Conservation (phyloP, 1,284 basidiomycete genomes). For the Ustilago trichophora region DNA sequence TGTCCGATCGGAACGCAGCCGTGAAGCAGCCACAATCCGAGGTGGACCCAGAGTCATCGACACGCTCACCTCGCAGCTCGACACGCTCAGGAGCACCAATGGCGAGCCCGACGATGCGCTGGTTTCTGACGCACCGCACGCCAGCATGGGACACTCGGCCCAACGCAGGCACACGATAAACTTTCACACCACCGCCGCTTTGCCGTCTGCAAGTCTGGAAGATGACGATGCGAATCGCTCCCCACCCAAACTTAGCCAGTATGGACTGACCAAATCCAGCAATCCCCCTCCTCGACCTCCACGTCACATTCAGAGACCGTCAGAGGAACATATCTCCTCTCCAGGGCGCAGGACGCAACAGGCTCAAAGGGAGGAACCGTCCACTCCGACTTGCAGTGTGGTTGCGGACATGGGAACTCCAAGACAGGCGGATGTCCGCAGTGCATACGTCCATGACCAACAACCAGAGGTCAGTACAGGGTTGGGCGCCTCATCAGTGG, state of each 20-base stretch:
- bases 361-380: slow-evolving; percentile 3
- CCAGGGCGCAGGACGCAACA: neutral
- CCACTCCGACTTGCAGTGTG: slow-evolving; percentile 9
- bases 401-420: slow-evolving; percentile 18
- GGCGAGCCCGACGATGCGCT: no score
- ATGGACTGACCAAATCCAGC: slow-evolving; percentile 17
- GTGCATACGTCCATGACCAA: neutral
- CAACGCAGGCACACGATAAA: slow-evolving; percentile 20
- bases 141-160: neutral
- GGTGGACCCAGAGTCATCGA: slow-evolving; percentile 22
- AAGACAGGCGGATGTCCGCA: neutral
- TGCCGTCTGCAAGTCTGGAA: neutral
- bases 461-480: no score
- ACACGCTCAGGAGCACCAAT: slow-evolving; percentile 2
- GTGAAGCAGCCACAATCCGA: slow-evolving; percentile 1
- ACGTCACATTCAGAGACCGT: slow-evolving; percentile 22
- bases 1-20: no score
- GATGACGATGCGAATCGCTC: slow-evolving; percentile 1
- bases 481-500: slow-evolving; percentile 1
- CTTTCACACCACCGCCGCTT: neutral
- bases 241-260: slow-evolving; percentile 25
- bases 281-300: slow-evolving; percentile 33
- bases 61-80: slow-evolving; percentile 27
- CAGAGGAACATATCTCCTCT: slow-evolving; percentile 21
- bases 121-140: no score